phyloP scores from a whole-genome alignment of 2,329 filamentous ascomycete genomes.

The Thelonectria blattea region DNA sequence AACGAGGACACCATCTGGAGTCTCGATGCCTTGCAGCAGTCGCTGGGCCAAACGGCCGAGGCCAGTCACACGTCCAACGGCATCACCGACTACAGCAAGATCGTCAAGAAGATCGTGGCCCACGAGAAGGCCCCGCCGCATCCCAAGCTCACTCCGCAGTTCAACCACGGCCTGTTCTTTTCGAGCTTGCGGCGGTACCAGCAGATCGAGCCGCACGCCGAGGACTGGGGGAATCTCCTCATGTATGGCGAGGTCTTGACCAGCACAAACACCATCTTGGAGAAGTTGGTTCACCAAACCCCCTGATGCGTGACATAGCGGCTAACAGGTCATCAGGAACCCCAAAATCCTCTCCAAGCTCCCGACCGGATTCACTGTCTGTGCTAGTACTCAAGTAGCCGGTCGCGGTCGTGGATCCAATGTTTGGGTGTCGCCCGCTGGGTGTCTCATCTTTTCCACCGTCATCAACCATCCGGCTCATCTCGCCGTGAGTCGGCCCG shows the following conservation, averaged over 20 bases:
- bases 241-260: constrained; percentile 93
- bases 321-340: constrained; percentile 62
- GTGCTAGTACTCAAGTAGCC: constrained; percentile 86
- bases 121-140: constrained; percentile 73
- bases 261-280: constrained; percentile 90
- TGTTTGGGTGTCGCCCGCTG: constrained; percentile 91
- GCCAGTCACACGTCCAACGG: constrained; percentile 47
- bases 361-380: constrained; percentile 84
- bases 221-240: constrained; percentile 76
- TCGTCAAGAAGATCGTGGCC: constrained; percentile 75
- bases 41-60: constrained; percentile 48
- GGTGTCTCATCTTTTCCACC: constrained; percentile 85
- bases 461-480: constrained; percentile 83
- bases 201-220: constrained; percentile 57
- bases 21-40: constrained; percentile 59
- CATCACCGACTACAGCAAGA: constrained; percentile 74
- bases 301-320: fast-evolving
- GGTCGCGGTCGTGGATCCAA: constrained; percentile 89
- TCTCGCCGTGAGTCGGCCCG: constrained; percentile 73
- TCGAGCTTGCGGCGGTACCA: constrained; percentile 73
- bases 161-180: constrained; percentile 84
- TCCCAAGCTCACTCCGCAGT: constrained; percentile 78
- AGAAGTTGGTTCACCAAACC: constrained; percentile 65
- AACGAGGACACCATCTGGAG: constrained; percentile 67
- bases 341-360: constrained; percentile 75